phyloP scores from a whole-genome alignment of 768 basidiomycete genomes.

The Fistulinella prunicolor region DNA sequence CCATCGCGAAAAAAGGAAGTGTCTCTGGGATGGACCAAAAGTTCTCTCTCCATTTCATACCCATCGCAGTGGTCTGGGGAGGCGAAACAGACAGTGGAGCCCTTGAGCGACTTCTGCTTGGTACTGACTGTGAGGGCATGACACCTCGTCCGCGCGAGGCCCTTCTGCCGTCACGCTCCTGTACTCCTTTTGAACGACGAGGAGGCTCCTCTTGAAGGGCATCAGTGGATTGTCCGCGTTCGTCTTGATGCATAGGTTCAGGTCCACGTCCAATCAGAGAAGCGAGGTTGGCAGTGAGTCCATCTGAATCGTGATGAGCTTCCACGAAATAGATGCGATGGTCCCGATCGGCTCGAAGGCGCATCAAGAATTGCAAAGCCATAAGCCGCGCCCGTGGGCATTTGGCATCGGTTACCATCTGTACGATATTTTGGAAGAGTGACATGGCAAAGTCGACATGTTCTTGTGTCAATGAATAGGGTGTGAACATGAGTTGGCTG shows the following conservation, averaged over 20 bases:
- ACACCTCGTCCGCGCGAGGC: slow-evolving; percentile 51
- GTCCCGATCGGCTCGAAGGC: slow-evolving; percentile 85
- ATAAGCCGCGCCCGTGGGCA: slow-evolving; percentile 63
- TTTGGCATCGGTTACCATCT: slow-evolving; percentile 43
- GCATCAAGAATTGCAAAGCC: slow-evolving; percentile 82
- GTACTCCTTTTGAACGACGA: slow-evolving; percentile 47
- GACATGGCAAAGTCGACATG: slow-evolving; percentile 53
- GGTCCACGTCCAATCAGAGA: slow-evolving; percentile 57
- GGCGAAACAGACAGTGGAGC: slow-evolving; percentile 36
- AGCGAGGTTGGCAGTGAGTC: slow-evolving; percentile 56
- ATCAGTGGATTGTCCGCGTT: slow-evolving; percentile 26
- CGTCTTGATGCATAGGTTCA: slow-evolving; percentile 26
- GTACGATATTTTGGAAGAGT: slow-evolving; percentile 52
- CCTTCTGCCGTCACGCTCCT: slow-evolving; percentile 51
- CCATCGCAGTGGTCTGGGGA: slow-evolving; percentile 20
- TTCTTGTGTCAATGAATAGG: slow-evolving; percentile 45
- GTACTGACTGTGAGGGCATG: slow-evolving; percentile 41
- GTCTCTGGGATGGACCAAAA: slow-evolving; percentile 72
- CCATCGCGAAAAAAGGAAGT: slow-evolving; percentile 52
- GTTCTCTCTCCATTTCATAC: slow-evolving; percentile 40
- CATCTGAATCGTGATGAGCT: slow-evolving; percentile 52
- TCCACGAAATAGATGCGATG: slow-evolving; percentile 76
- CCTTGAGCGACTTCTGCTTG: slow-evolving; percentile 64
- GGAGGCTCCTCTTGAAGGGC: slow-evolving; percentile 27
- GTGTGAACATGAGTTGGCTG: slow-evolving; percentile 68